Conservation (phyloP, 768 basidiomycete genomes). For the Clavaria fumosa region DNA sequence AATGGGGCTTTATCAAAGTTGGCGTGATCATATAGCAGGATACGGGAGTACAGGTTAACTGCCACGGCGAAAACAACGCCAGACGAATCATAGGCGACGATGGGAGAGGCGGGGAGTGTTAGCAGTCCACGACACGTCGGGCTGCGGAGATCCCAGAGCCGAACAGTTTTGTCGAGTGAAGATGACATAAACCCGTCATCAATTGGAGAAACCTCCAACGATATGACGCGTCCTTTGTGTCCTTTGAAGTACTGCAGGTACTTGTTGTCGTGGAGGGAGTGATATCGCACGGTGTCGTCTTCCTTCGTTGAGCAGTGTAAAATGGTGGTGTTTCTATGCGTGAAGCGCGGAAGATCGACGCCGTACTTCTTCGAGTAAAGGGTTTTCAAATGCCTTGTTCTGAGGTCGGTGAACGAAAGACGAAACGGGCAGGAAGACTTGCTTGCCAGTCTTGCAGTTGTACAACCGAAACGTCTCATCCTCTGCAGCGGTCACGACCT, state of each 20-base stretch:
- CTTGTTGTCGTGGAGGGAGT: slow-evolving; percentile 91
- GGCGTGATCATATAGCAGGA: slow-evolving; percentile 72
- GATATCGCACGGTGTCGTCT: slow-evolving; percentile 89
- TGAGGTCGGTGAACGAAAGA: slow-evolving; percentile 12
- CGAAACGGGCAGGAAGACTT: slow-evolving; percentile 31
- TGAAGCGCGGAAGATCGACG: slow-evolving; percentile 86
- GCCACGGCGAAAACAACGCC: slow-evolving; percentile 80
- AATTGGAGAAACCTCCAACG: slow-evolving; percentile 80
- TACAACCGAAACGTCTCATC: slow-evolving; percentile 89
- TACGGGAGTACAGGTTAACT: slow-evolving; percentile 67
- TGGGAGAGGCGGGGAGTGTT: slow-evolving; percentile 55
- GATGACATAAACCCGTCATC: slow-evolving; percentile 96
- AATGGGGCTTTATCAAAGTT: slow-evolving; percentile 92
- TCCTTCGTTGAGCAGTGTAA: slow-evolving; percentile 89
- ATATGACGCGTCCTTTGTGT: slow-evolving; percentile 79
- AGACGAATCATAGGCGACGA: slow-evolving; percentile 71
- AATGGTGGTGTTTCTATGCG: slow-evolving; percentile 76
- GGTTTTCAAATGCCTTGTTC: slow-evolving; percentile 51
- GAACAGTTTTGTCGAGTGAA: slow-evolving; percentile 86
- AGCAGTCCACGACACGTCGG: slow-evolving; percentile 66
- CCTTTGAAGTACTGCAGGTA: slow-evolving; percentile 94
- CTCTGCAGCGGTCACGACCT: slow-evolving; percentile 73
- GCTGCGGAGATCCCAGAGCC: slow-evolving; percentile 87
- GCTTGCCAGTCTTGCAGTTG: slow-evolving; percentile 85
- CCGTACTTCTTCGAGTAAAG: slow-evolving; percentile 94